Percentiles rank a stretch among this genome's conserved stretches.
Conservation (phyloP, 805 yeast genomes). For the Yamadazyma laniorum region DNA sequence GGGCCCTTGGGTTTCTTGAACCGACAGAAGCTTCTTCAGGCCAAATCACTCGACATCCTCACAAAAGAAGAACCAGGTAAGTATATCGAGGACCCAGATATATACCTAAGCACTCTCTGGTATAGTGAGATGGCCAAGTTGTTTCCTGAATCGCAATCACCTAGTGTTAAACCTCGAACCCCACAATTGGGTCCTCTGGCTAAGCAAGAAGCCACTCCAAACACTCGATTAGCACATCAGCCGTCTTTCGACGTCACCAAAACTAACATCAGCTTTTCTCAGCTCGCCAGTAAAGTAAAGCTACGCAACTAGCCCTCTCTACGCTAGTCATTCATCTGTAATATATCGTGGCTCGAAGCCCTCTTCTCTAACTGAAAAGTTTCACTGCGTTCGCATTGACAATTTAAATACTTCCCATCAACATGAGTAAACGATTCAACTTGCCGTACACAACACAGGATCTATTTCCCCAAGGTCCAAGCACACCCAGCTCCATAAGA, state of each 20-base stretch:
- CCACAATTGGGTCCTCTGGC: too few species aligned
- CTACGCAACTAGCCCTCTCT: background rate
- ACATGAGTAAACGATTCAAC: conserved; percentile 28
- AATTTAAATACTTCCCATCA: too few species aligned
- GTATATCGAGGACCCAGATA: background rate
- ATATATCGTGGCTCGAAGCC: too few species aligned
- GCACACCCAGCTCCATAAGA: conserved; percentile 17
- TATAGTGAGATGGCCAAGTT: conserved; percentile 8
- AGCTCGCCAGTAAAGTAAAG: conserved; percentile 12
- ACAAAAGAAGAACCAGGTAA: background rate
- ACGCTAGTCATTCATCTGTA: too few species aligned
- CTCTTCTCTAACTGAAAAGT: too few species aligned
- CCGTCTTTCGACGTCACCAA: conserved; percentile 12
- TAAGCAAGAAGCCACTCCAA: too few species aligned
- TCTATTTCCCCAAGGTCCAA: conserved; percentile 32
- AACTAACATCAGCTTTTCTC: conserved; percentile 8
- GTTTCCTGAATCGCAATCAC: background rate
- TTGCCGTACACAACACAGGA: conserved; percentile 45
- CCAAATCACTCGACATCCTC: background rate
- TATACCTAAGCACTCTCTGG: conserved; percentile 6
- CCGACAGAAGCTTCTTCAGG: conserved; percentile 8
- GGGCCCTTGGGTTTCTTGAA: conserved; percentile 31
- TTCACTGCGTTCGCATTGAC: too few species aligned
- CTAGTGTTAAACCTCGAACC: too few species aligned
- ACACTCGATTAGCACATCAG: background rate